Percentiles rank a stretch among this genome's conserved stretches.
These are phyloP conservation scores for Beauveria rudraprayagi DNA, from an alignment of 2,329 filamentous ascomycete genomes.

Conservation along the genomic window DNA sequence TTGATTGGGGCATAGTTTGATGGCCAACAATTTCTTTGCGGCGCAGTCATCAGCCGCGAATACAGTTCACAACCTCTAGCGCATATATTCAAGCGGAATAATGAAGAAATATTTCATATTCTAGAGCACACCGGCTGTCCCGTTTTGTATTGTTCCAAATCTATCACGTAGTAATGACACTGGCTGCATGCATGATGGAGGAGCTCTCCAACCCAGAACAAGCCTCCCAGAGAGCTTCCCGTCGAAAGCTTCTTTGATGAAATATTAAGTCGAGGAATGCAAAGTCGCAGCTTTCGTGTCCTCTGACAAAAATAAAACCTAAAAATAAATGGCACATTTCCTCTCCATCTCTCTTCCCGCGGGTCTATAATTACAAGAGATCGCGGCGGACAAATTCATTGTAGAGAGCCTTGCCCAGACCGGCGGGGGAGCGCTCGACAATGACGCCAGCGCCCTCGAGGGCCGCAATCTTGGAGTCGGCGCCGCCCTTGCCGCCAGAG, in stretches of 20 bases:
- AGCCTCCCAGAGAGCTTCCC: not conserved
- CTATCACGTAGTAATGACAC: constrained; percentile 12
- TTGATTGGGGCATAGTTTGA: not conserved
- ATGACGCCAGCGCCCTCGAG: constrained; percentile 90
- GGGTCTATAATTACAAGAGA: constrained; percentile 57
- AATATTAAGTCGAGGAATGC: not conserved
- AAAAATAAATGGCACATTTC: not conserved
- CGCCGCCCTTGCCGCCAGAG: constrained; percentile 92
- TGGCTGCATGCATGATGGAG: constrained; percentile 2
- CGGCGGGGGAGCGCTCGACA: constrained; percentile 89
- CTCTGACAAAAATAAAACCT: constrained; percentile 1
- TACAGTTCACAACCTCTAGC: no score
- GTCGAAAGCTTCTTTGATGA: not conserved
- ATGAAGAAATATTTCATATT: not conserved
- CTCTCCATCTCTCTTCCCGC: not conserved
- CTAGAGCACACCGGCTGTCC: constrained; percentile 7
- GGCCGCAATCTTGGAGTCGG: constrained; percentile 95
- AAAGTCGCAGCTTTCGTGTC: not conserved
- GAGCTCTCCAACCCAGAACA: not conserved
- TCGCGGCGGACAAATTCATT: constrained; percentile 95
- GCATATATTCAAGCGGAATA: no score
- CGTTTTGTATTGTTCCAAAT: constrained; percentile 11
- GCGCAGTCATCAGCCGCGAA: no score
- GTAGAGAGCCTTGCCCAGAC: constrained; percentile 87
- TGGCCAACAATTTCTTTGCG: not conserved